A percentile compares a stretch with the other conserved stretches of the same genome.
Conservation (phyloP, 208 protist species). For the Trypanosoma conorhini region DNA sequence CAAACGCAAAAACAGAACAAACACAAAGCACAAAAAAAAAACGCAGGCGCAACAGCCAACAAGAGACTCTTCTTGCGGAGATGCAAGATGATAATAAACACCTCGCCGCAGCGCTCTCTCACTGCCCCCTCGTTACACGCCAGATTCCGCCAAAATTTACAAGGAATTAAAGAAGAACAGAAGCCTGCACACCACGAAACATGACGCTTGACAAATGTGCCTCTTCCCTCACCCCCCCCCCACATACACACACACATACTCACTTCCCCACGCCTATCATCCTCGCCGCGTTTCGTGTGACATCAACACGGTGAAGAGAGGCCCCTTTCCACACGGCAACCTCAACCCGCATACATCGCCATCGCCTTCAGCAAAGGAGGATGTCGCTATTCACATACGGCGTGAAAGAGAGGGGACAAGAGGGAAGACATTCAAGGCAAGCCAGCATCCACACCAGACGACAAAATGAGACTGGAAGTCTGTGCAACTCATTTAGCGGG, state of each 20-base stretch:
- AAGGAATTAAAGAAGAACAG: not conserved
- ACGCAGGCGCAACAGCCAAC: not conserved
- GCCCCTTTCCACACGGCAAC: not conserved
- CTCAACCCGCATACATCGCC: not conserved
- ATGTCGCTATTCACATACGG: not conserved
- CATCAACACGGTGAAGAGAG: not conserved
- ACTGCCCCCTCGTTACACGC: not conserved
- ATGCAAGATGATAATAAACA: not conserved
- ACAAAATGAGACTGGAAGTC: not conserved
- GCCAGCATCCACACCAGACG: not conserved
- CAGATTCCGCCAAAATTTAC: not conserved
- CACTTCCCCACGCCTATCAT: not conserved
- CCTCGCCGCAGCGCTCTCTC: not conserved
- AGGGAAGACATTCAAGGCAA: not conserved
- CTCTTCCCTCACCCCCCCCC: not conserved
- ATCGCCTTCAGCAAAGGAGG: not conserved
- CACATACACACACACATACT: not conserved
- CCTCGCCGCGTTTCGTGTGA: not conserved
- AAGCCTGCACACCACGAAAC: not conserved
- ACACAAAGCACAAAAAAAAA: conserved; percentile 26
- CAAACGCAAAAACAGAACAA: not conserved
- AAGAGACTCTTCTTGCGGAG: not conserved
- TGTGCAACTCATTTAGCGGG: not conserved
- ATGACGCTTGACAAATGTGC: not conserved
- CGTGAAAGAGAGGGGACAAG: not conserved